phyloP scores from a whole-genome alignment of 1,284 basidiomycete species.

The Cryptococcus deneoformans region DNA sequence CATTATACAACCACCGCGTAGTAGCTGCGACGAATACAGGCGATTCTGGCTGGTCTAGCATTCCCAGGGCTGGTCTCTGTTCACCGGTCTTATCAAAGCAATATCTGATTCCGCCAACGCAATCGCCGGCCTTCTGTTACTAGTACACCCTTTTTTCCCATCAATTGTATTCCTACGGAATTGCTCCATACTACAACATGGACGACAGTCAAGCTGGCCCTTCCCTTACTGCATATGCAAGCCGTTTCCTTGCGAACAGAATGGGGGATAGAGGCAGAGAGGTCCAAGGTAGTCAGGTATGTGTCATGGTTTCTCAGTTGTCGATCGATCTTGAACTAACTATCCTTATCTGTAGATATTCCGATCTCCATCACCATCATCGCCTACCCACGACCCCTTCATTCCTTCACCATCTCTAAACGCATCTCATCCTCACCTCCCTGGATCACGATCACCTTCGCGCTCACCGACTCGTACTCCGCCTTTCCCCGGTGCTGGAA shows the following conservation, averaged over 20 bases:
- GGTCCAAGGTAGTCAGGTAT: constrained; percentile 29
- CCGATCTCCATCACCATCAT: constrained; percentile 33
- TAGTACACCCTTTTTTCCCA: background rate
- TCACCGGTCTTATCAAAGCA: no score
- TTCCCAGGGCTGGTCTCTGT: background rate
- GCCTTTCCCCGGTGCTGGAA: constrained; percentile 41
- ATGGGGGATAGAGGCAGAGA: constrained; percentile 7
- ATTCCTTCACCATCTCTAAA: constrained; percentile 35
- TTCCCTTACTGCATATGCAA: constrained; percentile 40
- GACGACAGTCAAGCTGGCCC: constrained; percentile 19
- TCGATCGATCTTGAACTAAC: background rate
- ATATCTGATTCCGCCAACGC: background rate
- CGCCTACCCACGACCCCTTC: constrained; percentile 43
- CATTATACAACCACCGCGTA: background rate
- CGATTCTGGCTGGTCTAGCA: background rate
- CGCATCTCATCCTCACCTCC: constrained; percentile 28
- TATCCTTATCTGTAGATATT: constrained; percentile 29
- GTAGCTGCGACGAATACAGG: no score
- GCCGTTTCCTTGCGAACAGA: constrained; percentile 35
- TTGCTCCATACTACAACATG: background rate
- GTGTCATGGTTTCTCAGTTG: constrained; percentile 3
- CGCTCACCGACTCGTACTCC: constrained; percentile 32
- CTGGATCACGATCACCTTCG: constrained; percentile 25
- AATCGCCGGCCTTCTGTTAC: background rate
- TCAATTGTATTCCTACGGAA: background rate